phyloP scores from a whole-genome alignment of 2,329 filamentous ascomycete species.

The Aspergillus aculeatinus region DNA sequence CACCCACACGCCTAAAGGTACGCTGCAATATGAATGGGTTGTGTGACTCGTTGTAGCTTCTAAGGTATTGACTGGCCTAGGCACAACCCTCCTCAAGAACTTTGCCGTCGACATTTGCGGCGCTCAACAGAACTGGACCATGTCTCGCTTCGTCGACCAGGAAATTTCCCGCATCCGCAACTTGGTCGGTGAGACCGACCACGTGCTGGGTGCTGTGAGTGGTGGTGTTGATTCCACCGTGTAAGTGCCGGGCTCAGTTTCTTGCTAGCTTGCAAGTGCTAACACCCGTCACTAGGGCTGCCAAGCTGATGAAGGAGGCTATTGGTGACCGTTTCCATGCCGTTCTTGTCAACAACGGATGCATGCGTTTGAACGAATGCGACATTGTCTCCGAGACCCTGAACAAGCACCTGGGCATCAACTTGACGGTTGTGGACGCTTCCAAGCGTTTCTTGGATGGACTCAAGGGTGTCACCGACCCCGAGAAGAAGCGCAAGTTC shows the following conservation, averaged over 20 bases:
- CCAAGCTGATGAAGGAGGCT: constrained; percentile 80
- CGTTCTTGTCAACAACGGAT: constrained; percentile 80
- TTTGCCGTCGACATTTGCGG: constrained; percentile 82
- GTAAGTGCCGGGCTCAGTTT: background rate
- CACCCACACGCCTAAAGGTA: constrained; percentile 61
- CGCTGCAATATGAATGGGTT: constrained; percentile 36
- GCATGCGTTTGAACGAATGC: constrained; percentile 84
- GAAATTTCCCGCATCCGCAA: constrained; percentile 78
- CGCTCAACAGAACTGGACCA: constrained; percentile 75
- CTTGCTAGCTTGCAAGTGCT: background rate
- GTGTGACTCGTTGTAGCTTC: background rate
- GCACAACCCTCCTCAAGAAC: constrained; percentile 64
- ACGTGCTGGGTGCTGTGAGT: constrained; percentile 76
- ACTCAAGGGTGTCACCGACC: constrained; percentile 73
- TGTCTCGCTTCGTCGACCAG: constrained; percentile 77
- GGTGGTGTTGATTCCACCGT: constrained; percentile 91
- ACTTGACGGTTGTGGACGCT: constrained; percentile 83
- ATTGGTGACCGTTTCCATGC: constrained; percentile 85
- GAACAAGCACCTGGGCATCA: constrained; percentile 77
- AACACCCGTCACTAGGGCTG: constrained; percentile 47
- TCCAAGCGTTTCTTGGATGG: constrained; percentile 72
- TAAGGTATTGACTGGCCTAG: background rate
- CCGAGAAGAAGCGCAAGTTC: constrained; percentile 87
- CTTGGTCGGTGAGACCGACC: constrained; percentile 76
- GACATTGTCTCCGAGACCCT: constrained; percentile 78